phyloP scores from a whole-genome alignment of 1,284 basidiomycete species.

The Tetrapyrgos nigripes region DNA sequence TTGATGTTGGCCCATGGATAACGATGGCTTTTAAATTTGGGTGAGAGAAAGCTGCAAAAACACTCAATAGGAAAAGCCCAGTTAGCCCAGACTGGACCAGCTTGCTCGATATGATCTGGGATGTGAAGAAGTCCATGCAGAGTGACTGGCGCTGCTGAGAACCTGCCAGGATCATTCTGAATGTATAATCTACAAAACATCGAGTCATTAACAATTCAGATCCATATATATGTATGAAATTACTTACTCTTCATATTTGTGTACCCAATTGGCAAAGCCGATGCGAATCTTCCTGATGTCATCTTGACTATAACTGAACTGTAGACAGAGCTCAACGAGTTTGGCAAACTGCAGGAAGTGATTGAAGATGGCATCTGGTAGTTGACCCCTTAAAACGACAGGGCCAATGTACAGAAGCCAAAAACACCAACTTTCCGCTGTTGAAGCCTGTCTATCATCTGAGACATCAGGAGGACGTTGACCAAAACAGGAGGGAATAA shows the following conservation, averaged over 20 bases:
- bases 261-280: constrained; percentile 25
- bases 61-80: constrained; percentile 49
- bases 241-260: constrained; percentile 29
- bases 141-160: constrained; percentile 38
- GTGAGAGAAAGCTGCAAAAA: constrained; percentile 38
- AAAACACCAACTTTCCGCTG: too few species aligned
- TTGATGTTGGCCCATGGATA: too few species aligned
- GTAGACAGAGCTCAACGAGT: too few species aligned
- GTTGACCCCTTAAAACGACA: constrained; percentile 19
- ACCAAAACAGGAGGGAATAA: constrained; percentile 39
- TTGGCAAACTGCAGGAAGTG: constrained; percentile 25
- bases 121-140: too few species aligned
- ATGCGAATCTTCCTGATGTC: constrained; percentile 20
- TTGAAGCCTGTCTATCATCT: too few species aligned
- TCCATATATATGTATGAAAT: neutral
- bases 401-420: too few species aligned
- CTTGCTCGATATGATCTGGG: constrained; percentile 33
- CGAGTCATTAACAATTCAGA: too few species aligned
- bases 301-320: constrained; percentile 17
- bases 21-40: constrained; percentile 32
- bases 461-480: constrained; percentile 31
- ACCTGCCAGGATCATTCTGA: constrained; percentile 31
- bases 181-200: constrained; percentile 45
- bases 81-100: constrained; percentile 42
- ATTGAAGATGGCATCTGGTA: constrained; percentile 23